A percentile compares a stretch with the other conserved stretches of the same genome.
These are phyloP conservation scores for Kappamyces sp. DNA, from an alignment of 192 early-diverging fungal species.

Conservation along the genomic window DNA sequence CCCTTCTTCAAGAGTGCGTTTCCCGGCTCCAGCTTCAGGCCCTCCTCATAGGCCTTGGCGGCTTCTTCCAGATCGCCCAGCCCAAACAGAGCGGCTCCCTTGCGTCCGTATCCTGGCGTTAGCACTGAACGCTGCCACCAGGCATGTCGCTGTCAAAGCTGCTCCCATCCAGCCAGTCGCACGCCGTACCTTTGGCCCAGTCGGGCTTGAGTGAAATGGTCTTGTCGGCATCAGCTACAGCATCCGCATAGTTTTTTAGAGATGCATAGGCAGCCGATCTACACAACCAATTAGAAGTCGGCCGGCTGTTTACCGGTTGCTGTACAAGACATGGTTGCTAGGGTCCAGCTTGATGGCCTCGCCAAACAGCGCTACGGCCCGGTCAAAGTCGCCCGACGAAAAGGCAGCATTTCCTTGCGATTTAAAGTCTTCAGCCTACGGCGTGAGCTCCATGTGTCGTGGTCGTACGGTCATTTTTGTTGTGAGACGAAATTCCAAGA, in stretches of 20 bases:
- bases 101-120: slow-evolving; percentile 76
- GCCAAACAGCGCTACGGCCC: slow-evolving; percentile 73
- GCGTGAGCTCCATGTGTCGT: neutral
- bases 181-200: slow-evolving; percentile 66
- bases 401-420: slow-evolving; percentile 82
- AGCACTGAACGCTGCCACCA: too few species aligned
- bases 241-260: slow-evolving; percentile 69
- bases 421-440: slow-evolving; percentile 66
- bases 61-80: slow-evolving; percentile 64
- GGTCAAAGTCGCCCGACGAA: slow-evolving; percentile 64
- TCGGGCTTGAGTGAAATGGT: slow-evolving; percentile 73
- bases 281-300: neutral
- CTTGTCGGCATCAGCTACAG: slow-evolving; percentile 79
- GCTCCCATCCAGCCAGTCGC: slow-evolving; percentile 1
- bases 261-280: slow-evolving; percentile 80
- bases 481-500: too few species aligned
- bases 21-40: slow-evolving; percentile 72
- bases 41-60: slow-evolving; percentile 67
- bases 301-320: slow-evolving; percentile 51
- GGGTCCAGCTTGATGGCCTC: slow-evolving; percentile 82
- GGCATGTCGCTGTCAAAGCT: neutral
- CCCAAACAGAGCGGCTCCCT: slow-evolving; percentile 81
- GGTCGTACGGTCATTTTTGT: slow-evolving; percentile 1
- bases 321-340: slow-evolving; percentile 86
- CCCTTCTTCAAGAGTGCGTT: slow-evolving; percentile 73